Conservation (phyloP, 495 filamentous ascomycete genomes). For the Penicillium ochrochloron region DNA sequence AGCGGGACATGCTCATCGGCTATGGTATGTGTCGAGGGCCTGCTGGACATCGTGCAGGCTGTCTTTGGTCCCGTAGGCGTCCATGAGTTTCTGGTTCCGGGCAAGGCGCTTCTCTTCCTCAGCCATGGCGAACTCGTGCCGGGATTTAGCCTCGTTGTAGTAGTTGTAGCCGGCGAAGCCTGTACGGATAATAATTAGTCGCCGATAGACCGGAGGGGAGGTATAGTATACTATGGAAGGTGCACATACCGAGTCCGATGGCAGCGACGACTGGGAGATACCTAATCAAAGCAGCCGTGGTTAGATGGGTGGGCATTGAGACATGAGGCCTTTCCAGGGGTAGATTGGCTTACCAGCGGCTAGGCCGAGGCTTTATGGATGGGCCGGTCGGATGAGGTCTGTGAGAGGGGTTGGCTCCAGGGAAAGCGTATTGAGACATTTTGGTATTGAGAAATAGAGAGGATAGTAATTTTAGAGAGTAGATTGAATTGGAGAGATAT, state of each 20-base stretch:
- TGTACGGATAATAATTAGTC: constrained; percentile 15
- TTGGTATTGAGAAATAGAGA: not conserved
- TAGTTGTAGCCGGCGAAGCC: constrained; percentile 42
- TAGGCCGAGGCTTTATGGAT: constrained; percentile 25
- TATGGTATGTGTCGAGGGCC: constrained; percentile 56
- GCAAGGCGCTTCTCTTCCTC: constrained; percentile 43
- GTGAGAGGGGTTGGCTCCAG: constrained; percentile 27
- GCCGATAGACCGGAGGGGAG: not conserved
- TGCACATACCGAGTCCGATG: constrained; percentile 36
- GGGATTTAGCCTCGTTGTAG: constrained; percentile 26
- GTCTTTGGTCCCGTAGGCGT: constrained; percentile 64
- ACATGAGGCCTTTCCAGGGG: constrained; percentile 3
- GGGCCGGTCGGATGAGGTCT: constrained; percentile 20
- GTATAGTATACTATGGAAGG: not conserved
- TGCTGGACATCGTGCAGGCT: constrained; percentile 61
- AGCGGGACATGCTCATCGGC: not conserved
- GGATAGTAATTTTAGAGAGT: not conserved
- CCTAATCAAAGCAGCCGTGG: constrained; percentile 17
- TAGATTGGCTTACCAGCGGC: constrained; percentile 26
- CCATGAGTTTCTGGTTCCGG: constrained; percentile 46
- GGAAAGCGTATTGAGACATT: constrained; percentile 35
- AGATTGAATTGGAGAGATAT: not conserved
- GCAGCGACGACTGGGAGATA: constrained; percentile 41
- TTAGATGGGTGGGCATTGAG: not conserved
- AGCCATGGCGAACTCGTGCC: constrained; percentile 16